These are phyloP conservation scores for Scutellaria galericulata DNA, from an alignment of 257 asterid species.

Conservation along the genomic window DNA sequence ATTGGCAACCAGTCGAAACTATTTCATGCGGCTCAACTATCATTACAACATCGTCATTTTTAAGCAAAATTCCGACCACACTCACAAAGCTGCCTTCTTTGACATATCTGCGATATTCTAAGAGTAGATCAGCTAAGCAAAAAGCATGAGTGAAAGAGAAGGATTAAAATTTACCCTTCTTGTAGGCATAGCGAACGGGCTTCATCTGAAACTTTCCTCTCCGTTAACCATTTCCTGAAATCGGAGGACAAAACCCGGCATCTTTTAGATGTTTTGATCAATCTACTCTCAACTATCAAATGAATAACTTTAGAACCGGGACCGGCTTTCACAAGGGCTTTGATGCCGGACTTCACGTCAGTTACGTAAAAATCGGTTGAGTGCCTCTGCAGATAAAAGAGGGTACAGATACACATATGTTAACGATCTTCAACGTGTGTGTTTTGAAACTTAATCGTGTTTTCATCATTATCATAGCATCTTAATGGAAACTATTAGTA, in stretches of 20 bases:
- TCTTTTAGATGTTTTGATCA: conserved; percentile 41
- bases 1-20: conserved; percentile 47
- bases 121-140: neutral
- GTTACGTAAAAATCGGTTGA: too few relatives aligned
- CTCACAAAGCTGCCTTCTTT: conserved; percentile 45
- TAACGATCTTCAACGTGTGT: too few relatives aligned
- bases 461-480: too few relatives aligned
- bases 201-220: conserved; percentile 44
- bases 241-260: conserved; percentile 43
- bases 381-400: too few relatives aligned
- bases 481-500: too few relatives aligned
- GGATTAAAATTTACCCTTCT: neutral
- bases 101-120: conserved; percentile 36
- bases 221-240: conserved; percentile 49
- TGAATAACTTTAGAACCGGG: conserved; percentile 30
- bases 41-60: conserved; percentile 30
- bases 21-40: conserved; percentile 42
- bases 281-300: conserved; percentile 44
- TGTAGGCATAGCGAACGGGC: too few relatives aligned
- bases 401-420: too few relatives aligned
- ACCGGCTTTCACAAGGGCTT: too few relatives aligned
- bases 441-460: too few relatives aligned
- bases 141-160: neutral
- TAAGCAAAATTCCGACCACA: conserved; percentile 43
- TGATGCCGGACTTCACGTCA: too few relatives aligned